phyloP scores from a whole-genome alignment of 2,329 filamentous ascomycete species.

The Blastomyces emzantsi region DNA sequence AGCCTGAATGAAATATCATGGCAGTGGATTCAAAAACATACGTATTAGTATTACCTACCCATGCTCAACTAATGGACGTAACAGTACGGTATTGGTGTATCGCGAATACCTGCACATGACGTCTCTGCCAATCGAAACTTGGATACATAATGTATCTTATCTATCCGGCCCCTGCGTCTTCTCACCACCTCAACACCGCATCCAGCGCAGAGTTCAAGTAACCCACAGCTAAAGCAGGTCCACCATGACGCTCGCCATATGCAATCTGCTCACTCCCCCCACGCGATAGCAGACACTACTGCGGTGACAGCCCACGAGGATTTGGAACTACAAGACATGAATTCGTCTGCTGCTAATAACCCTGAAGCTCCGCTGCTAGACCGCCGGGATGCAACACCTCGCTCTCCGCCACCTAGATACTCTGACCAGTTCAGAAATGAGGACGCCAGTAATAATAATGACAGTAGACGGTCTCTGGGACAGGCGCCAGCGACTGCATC shows the following conservation, averaged over 20 bases:
- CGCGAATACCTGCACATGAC: not conserved
- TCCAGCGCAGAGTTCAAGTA: not conserved
- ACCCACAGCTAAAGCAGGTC: not conserved
- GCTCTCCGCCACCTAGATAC: slow-evolving; percentile 9
- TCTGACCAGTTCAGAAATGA: slow-evolving; percentile 4
- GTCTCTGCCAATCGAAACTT: not conserved
- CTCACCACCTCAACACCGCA: not conserved
- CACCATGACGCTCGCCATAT: slow-evolving; percentile 1
- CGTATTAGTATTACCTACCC: not conserved
- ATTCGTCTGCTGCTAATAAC: slow-evolving; percentile 9
- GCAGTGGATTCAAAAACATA: no score
- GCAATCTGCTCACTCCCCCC: not conserved
- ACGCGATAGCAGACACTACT: not conserved
- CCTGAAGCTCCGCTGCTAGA: slow-evolving; percentile 28
- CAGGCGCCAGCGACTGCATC: not conserved
- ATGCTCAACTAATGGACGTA: not conserved
- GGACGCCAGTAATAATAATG: not conserved
- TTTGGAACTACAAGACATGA: slow-evolving; percentile 21
- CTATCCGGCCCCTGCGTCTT: not conserved
- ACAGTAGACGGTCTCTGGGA: not conserved
- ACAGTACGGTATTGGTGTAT: not conserved
- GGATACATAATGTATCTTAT: not conserved
- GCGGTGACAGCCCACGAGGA: slow-evolving; percentile 1
- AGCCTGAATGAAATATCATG: not conserved
- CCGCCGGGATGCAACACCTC: slow-evolving; percentile 13